These are phyloP conservation scores for Hepatocystis sp. DNA, from an alignment of 169 alveolate genomes.

Conservation along the genomic window DNA sequence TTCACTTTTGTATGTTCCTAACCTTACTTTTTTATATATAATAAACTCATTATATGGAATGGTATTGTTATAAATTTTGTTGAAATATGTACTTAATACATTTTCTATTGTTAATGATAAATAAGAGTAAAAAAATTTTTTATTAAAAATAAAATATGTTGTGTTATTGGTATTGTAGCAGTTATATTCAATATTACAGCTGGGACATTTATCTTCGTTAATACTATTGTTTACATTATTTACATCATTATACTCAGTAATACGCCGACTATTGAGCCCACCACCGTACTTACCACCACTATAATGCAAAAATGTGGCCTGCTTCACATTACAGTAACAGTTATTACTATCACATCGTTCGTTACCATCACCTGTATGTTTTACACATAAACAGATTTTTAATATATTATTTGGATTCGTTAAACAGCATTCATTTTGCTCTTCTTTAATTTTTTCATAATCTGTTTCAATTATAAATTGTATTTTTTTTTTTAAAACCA, in stretches of 20 bases:
- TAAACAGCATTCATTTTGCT: constrained; percentile 41
- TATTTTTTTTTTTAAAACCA: constrained; percentile 13
- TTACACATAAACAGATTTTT: constrained; percentile 44
- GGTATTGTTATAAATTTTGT: constrained; percentile 29
- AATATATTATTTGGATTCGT: constrained; percentile 26
- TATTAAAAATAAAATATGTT: constrained; percentile 14
- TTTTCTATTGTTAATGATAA: constrained; percentile 29
- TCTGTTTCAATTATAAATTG: constrained; percentile 27
- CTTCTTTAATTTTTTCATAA: constrained; percentile 19
- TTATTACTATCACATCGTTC: constrained; percentile 20
- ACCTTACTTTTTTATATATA: constrained; percentile 74
- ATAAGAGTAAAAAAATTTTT: constrained; percentile 47
- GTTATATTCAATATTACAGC: too few species aligned
- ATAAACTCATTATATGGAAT: constrained; percentile 74
- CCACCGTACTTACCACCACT: too few species aligned
- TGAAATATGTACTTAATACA: constrained; percentile 23
- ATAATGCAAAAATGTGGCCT: constrained; percentile 24
- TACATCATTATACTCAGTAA: too few species aligned
- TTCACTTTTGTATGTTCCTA: constrained; percentile 79
- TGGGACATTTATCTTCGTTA: too few species aligned
- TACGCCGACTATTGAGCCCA: too few species aligned
- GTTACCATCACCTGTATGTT: constrained; percentile 22
- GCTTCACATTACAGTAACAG: constrained; percentile 61
- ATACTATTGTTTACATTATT: too few species aligned
- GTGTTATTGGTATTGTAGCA: too few species aligned